Base-by-base conservation (phyloP, 73 alveolate genomes). In the Symbiodinium natans region DNA sequence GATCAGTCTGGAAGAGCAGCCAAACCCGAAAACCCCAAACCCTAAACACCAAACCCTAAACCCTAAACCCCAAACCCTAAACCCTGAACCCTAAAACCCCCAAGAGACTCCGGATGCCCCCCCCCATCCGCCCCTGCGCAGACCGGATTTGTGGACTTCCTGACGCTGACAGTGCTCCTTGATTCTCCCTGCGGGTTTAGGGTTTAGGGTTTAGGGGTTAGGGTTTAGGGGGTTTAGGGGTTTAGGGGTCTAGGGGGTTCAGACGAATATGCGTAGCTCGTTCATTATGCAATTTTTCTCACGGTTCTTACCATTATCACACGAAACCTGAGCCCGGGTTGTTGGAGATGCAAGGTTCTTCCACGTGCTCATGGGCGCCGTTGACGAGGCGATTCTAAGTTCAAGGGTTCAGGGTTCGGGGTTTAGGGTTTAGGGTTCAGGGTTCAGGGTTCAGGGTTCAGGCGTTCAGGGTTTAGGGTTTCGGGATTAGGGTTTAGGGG, bases 301-400 rank as follows among this genome's bases (percentile, higher is more conserved):
- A n/a, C n/a, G n/a, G n/a, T n/a, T n/a, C n/a, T n/a, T n/a, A n/a
- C n/a, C n/a, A n/a, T n/a, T n/a, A n/a, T n/a, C n/a, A n/a, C n/a
- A n/a, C n/a, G n/a, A n/a, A n/a, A n/a, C n/a, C n/a, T n/a, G n/a
- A n/a, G n/a, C n/a, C n/a, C n/a, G n/a, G n/a, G n/a, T n/a, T n/a
- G n/a, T n/a, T n/a, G n/a, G n/a, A n/a, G n/a, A n/a, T n/a, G n/a
- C n/a, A n/a, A n/a, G n/a, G n/a, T 90, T 90, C 97, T 90, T 90
- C 33, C 80, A 83, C 87, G 97, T 90, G 39, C 80, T 90, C 41
- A 90, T 90, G 97, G 97, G 77, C n/a, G 97, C 97, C 1, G 97
- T 90, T 27, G 86, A 40, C n/a, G 97, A 89, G 46, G 95, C 40
- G 41, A 39, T 59, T 41, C 29, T 89, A 41, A 74, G 41, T 23